Conservation (phyloP, 108 stramenopile species). For the Pseudonitzschia multistriata region DNA sequence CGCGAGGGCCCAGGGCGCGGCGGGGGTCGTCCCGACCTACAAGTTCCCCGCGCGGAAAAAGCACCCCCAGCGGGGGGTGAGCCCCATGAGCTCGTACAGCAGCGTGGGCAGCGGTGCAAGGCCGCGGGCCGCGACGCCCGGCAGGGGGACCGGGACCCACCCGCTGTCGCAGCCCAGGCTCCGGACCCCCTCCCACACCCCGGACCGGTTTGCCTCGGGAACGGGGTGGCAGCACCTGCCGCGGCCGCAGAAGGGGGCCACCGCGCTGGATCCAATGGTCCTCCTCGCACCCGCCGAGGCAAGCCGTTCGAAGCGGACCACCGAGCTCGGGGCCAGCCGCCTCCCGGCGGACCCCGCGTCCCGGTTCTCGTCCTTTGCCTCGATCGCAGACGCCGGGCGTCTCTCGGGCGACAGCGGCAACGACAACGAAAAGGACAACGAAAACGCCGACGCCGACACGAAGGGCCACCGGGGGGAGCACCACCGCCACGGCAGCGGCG, state of each 20-base stretch:
- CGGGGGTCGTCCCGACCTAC: slow-evolving; percentile 25
- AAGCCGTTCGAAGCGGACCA: background rate
- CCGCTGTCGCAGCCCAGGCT: no score
- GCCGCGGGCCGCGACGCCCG: background rate
- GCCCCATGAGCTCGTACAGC: slow-evolving; percentile 26
- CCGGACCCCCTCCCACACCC: no score
- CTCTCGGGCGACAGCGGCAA: no score
- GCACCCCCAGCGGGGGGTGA: slow-evolving; percentile 22
- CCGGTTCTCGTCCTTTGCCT: slow-evolving; percentile 32
- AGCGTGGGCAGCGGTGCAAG: slow-evolving; percentile 11
- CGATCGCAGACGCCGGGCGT: slow-evolving; percentile 10
- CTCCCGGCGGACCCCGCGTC: slow-evolving; percentile 13
- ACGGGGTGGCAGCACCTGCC: no score
- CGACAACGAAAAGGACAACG: background rate
- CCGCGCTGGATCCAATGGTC: background rate
- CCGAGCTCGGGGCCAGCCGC: slow-evolving; percentile 13
- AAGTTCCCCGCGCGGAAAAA: slow-evolving; percentile 21
- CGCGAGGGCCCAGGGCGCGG: no score
- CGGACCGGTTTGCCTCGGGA: no score
- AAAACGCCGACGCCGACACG: no score
- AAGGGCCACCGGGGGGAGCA: no score
- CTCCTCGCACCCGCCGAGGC: background rate
- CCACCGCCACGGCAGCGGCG: no score
- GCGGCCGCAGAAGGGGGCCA: background rate
- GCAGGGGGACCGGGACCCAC: background rate